Evolutionary conservation across 805 yeast species (phyloP), one percentile per base, ranked within the genome.

Genomic region (Torulaspora microellipsoides): DNA sequence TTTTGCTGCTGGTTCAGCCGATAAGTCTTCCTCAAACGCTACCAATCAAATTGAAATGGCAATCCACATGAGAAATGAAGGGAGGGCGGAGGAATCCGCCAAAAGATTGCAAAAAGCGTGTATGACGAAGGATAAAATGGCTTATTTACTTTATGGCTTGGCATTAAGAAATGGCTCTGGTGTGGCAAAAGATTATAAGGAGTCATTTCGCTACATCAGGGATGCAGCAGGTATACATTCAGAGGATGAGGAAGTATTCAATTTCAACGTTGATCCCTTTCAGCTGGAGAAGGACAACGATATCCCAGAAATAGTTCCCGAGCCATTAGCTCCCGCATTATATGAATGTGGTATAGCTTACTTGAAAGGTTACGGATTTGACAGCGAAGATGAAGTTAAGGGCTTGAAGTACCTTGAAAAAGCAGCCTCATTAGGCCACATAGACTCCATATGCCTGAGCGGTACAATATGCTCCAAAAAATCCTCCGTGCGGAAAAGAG

Each of bases 121-220:
- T 4, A 70, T 71, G 42, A 62, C 68, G n/a, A 85, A 86, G 7
- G 71, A 75, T 49, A 70, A 68, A 48, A 77, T 80, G 34, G 95
- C 89, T 1, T 83, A 78, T 82, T 70, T 79, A 36, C 58, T 83
- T 27, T 85, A 83, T 54, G 86, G 87, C 0, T 60, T 82, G 50
- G 83, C 89, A 0, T 62, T 85, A 17, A 66, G 83, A 38, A 67
- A 74, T 44, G 93, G 91, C 0, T 81, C 79, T 59, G 93, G 93
- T 0, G 78, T 81, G 9, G 69, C 76, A 14, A 72, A 70, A 42
- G 81, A 81, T 55, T 73, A 75, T 32, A 53, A 63, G 14, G 75
- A 72, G 38, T 76, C 88, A 3, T 68, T 81, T 36, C 62, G 68
- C 42, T 83, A 87, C 85, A 67, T 85, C 4, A 71, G 76, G 48